Conservation (phyloP, 2,329 filamentous ascomycete genomes). For the Phaeophleospora eucalypticola region DNA sequence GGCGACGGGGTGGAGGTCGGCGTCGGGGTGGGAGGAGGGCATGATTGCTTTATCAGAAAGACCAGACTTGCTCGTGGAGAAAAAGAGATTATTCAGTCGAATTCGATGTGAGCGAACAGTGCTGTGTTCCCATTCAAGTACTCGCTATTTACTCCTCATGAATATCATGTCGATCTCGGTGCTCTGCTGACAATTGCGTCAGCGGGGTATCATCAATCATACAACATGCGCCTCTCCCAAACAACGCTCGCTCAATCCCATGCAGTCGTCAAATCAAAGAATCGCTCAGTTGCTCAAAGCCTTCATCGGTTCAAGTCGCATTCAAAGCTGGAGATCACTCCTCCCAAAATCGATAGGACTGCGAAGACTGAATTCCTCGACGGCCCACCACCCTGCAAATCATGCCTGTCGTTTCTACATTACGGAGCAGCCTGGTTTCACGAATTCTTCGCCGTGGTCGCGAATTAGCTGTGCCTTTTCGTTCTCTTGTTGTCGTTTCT, state of each 20-base stretch:
- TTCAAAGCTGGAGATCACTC: too few species aligned
- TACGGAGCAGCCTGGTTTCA: constrained; percentile 27
- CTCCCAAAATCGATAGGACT: background rate
- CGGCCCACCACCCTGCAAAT: background rate
- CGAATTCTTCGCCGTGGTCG: constrained; percentile 34
- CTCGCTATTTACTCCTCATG: too few species aligned
- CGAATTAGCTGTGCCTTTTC: constrained; percentile 66
- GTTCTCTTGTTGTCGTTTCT: constrained; percentile 58
- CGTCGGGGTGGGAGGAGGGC: constrained; percentile 36
- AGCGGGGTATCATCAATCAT: constrained; percentile 2
- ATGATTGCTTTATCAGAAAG: too few species aligned
- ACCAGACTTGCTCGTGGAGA: too few species aligned
- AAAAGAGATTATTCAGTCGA: too few species aligned
- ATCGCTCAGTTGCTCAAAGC: too few species aligned
- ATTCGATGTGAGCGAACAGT: too few species aligned
- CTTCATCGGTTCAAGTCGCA: too few species aligned
- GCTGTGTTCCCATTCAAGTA: background rate
- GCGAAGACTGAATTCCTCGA: background rate
- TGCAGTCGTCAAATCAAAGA: background rate
- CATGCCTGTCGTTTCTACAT: constrained; percentile 25
- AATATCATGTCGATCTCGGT: background rate
- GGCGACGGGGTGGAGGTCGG: constrained; percentile 43
- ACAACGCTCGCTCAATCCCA: too few species aligned
- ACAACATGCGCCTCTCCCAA: background rate
- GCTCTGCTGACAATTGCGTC: background rate